Evolutionary conservation across 768 basidiomycete species (phyloP).

Genomic region (Rhizopogon vesiculosus): DNA sequence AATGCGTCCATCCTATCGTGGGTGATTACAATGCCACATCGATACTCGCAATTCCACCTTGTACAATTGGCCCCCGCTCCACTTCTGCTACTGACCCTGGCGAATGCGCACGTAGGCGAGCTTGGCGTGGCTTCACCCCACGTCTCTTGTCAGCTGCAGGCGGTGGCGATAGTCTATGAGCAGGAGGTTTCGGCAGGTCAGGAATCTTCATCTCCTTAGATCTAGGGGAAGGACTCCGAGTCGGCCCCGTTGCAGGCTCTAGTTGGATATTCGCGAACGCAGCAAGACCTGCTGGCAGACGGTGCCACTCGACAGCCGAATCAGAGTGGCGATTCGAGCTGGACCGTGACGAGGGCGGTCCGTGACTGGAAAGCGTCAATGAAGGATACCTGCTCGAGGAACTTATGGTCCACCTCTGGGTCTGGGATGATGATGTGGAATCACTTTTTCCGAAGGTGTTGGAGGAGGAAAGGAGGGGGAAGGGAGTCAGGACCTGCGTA

Average conservation of each 20-base stretch:
- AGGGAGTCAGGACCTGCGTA: conserved; percentile 12
- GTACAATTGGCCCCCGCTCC: conserved; percentile 13
- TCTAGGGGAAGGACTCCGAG: too few relatives aligned
- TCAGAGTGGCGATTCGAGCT: conserved; percentile 8
- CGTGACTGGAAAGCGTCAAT: conserved; percentile 15
- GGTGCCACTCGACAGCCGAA: conserved; percentile 17
- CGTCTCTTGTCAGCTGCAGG: background rate
- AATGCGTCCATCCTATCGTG: background rate
- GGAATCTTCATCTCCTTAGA: background rate
- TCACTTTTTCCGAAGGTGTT: conserved; percentile 19
- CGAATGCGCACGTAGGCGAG: conserved; percentile 17
- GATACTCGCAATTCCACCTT: conserved; percentile 22
- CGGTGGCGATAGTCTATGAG: background rate
- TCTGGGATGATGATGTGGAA: conserved; percentile 13
- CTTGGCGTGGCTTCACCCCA: background rate
- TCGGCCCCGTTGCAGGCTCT: conserved; percentile 7
- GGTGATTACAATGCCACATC: conserved; percentile 17
- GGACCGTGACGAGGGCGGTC: conserved; percentile 3
- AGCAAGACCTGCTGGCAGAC: conserved; percentile 19
- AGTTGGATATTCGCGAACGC: conserved; percentile 11
- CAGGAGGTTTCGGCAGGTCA: background rate
- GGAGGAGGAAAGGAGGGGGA: conserved; percentile 22
- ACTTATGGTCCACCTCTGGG: conserved; percentile 5
- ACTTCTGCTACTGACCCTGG: conserved; percentile 16
- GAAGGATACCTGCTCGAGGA: conserved; percentile 23